A percentile compares a stretch with the other conserved stretches of the same genome.
Conservation (phyloP, 2,329 filamentous ascomycete genomes). For the Sporothrix protearum region DNA sequence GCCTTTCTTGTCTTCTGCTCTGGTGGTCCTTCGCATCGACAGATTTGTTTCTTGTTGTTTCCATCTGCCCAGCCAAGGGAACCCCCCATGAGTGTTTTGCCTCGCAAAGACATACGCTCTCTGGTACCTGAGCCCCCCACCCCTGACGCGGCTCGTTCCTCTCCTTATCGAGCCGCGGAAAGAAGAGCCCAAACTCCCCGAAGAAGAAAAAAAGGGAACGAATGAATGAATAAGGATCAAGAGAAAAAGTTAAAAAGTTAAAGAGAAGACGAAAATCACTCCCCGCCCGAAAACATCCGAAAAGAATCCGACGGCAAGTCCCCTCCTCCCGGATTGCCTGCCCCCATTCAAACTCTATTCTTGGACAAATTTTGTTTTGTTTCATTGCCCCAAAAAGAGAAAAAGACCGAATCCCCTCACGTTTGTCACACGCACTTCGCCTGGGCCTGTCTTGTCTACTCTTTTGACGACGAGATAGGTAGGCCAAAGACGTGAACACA, state of each 20-base stretch:
- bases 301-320: conserved; percentile 8
- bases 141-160: conserved; percentile 16
- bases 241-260: background rate
- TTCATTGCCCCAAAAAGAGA: conserved; percentile 12
- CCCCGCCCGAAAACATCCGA: background rate
- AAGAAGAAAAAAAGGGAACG: background rate
- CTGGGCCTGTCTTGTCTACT: background rate
- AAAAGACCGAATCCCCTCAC: background rate
- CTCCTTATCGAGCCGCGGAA: conserved; percentile 23
- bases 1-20: background rate
- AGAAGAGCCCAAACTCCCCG: conserved; percentile 1
- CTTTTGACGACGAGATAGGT: background rate
- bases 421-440: conserved; percentile 11
- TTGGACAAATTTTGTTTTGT: conserved; percentile 30
- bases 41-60: background rate
- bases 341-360: background rate
- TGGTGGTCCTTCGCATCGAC: background rate
- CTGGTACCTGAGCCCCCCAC: background rate
- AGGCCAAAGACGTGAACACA: background rate
- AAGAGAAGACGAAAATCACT: background rate
- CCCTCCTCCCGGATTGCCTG: conserved; percentile 12
- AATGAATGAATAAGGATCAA: background rate
- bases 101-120: background rate
- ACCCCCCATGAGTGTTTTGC: background rate
- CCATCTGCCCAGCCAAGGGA: background rate